These are phyloP conservation scores for Durusdinium trenchii DNA, from an alignment of 73 alveolate species.

Conservation along the genomic window DNA sequence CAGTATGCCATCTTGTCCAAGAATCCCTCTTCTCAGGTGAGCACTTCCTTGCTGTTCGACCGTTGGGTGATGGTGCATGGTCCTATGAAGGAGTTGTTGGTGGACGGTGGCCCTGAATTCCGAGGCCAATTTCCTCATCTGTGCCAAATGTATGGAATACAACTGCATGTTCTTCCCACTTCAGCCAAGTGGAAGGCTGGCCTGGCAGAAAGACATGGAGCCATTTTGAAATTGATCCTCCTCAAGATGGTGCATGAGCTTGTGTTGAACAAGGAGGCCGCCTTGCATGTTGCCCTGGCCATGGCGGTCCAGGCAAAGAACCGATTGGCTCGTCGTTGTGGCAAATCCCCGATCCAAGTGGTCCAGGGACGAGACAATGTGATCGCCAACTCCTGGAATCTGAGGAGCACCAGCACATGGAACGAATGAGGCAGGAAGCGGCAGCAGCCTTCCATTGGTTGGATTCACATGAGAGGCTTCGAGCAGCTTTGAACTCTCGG, in stretches of 20 bases:
- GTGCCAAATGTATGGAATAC: background rate
- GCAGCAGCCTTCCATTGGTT: background rate
- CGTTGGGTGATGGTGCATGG: background rate
- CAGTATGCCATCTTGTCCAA: conserved; percentile 35
- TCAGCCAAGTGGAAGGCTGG: conserved; percentile 37
- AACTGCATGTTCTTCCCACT: background rate
- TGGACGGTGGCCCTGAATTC: background rate
- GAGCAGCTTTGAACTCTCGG: background rate
- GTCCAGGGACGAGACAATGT: background rate
- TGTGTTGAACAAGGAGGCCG: background rate
- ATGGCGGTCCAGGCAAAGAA: background rate
- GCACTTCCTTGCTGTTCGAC: background rate
- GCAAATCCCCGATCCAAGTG: background rate
- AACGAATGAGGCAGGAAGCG: background rate
- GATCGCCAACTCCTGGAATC: background rate
- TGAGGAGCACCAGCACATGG: background rate
- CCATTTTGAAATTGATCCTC: background rate
- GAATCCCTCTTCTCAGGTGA: background rate
- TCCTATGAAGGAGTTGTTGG: background rate
- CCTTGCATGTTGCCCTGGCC: background rate
- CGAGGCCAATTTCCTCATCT: background rate
- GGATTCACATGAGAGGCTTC: background rate
- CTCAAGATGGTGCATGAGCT: background rate
- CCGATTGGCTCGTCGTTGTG: background rate
- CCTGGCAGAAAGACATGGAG: conserved; percentile 38